Conservation (phyloP, 108 stramenopile genomes). For the Aurantiochytrium sp. region DNA sequence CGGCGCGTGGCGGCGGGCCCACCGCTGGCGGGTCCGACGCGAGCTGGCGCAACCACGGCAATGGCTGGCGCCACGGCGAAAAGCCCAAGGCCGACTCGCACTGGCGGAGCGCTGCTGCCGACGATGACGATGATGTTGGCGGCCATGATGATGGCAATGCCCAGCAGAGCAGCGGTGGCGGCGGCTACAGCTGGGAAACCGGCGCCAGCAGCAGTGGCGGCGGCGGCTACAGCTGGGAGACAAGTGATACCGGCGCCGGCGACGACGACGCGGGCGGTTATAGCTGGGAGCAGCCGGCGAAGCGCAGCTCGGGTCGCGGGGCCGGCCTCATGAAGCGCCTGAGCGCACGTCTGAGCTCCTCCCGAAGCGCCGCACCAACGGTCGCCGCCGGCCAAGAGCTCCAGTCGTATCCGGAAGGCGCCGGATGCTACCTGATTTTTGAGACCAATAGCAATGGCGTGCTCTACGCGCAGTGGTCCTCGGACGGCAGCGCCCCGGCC, state of each 20-base stretch:
- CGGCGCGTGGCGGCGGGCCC: no score
- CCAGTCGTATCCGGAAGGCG: background rate
- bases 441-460: conserved; percentile 7
- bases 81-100: background rate
- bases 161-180: no score
- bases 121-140: background rate
- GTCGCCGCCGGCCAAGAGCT: background rate
- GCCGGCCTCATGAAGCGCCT: background rate
- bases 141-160: background rate
- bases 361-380: background rate
- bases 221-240: conserved; percentile 1
- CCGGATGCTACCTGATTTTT: conserved; percentile 1
- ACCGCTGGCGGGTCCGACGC: no score
- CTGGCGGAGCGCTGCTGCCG: background rate
- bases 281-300: background rate
- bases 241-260: background rate
- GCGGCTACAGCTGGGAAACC: background rate
- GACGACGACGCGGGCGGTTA: background rate
- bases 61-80: background rate
- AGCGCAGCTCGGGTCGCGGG: background rate
- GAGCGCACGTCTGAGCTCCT: background rate
- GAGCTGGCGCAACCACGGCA: background rate
- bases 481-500: background rate
- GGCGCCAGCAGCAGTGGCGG: background rate
- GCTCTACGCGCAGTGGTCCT: background rate